Base-by-base conservation (phyloP, 805 yeast species). In the Monosporozyma solicola region DNA sequence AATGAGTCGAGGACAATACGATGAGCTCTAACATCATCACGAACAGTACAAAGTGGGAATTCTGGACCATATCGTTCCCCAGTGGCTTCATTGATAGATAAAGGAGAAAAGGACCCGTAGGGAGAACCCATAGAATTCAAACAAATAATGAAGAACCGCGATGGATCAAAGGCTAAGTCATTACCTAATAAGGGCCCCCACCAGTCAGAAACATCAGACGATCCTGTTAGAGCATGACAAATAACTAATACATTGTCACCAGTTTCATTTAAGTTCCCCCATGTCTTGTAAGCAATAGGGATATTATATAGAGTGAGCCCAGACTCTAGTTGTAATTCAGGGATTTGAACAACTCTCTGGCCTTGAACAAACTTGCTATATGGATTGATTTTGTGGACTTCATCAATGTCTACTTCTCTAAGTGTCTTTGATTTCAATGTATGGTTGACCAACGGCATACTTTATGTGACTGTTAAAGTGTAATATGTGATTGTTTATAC, bases 161-260 rank as follows among this genome's bases (percentile, higher is more conserved):
- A 74, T 0, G 97, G 96, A 70, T 94, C 99, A 69, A 94, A 89
- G 0, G 98, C 95, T 50, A 59, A 52, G 54, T 84, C 79, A 13
- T 82, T 86, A 0, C 98, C 99, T 31, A 94, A 72, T 25, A 94
- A 70, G 0, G 98, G 97, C 0, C 98, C 97, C 99, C 99, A 94
- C 99, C 99, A 94, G 63, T 94, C 99, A 41, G 85, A 78, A 16
- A 92, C 96, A 66, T 94, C 98, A 0, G 96, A 80, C 0, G 97
- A 89, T 0, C 99, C 99, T 0, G 98, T 90, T 52, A 94, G 74
- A 0, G 99, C 98, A 73, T 94, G 99, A 61, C 96, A 87, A 13
- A 94, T 87, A n/a, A 94, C 81, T 75, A 94, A 73, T 54, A 84
- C 90, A 65, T 94, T 94, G 59, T 83, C 83, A 8, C 78, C 82